Conservation (phyloP, 1,284 basidiomycete species). For the Ceratobasidium sp. region DNA sequence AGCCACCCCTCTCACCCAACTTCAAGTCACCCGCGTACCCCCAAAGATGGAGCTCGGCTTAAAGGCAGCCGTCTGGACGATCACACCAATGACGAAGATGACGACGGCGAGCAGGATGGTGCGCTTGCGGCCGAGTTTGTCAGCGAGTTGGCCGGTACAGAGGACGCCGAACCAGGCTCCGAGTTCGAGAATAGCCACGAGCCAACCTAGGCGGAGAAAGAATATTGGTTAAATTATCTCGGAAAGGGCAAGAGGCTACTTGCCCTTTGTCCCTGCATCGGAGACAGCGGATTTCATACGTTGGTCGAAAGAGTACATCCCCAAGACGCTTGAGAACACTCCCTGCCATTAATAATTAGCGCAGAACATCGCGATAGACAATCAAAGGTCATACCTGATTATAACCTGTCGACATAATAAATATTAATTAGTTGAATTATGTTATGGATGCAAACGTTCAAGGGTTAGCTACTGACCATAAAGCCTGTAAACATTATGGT, state of each 20-base stretch:
- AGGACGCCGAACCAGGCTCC: conserved; percentile 77
- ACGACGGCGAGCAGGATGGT: conserved; percentile 73
- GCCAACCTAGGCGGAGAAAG: conserved; percentile 59
- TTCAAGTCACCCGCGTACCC: conserved; percentile 56
- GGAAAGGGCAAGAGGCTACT: background rate
- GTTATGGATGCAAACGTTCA: background rate
- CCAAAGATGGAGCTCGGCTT: conserved; percentile 70
- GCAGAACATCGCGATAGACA: background rate
- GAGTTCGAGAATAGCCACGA: conserved; percentile 71
- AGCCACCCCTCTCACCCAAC: conserved; percentile 10
- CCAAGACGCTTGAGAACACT: conserved; percentile 76
- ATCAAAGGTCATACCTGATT: conserved; percentile 62
- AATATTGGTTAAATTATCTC: background rate
- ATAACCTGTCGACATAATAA: conserved; percentile 59
- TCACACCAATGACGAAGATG: conserved; percentile 74
- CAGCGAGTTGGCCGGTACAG: conserved; percentile 73
- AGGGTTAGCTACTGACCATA: conserved; percentile 59
- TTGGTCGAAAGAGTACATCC: conserved; percentile 66
- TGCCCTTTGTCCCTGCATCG: conserved; percentile 63
- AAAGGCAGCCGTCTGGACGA: conserved; percentile 71
- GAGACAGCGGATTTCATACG: conserved; percentile 67
- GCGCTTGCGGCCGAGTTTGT: conserved; percentile 75
- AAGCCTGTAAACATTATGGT: conserved; percentile 55
- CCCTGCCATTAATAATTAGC: conserved; percentile 58
- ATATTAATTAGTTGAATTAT: background rate